Conservation (phyloP, 73 alveolate genomes). For the Paramecium pentaurelia region DNA sequence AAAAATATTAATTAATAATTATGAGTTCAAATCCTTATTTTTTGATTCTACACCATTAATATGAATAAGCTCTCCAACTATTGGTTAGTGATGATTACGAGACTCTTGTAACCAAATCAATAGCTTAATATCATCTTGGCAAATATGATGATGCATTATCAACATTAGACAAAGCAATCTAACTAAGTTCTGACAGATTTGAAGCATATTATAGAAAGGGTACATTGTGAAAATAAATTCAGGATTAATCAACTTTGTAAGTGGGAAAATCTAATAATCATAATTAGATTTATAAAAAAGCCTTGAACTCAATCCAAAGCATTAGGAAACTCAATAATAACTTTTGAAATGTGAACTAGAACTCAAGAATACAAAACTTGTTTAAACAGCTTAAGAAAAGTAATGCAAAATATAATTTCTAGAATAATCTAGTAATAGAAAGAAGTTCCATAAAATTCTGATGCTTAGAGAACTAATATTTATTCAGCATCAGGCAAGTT, state of each 20-base stretch:
- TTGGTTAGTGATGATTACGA: constrained; percentile 16
- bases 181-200: not conserved
- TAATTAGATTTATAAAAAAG: not conserved
- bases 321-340: not conserved
- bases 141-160: not conserved
- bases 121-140: not conserved
- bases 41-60: not conserved
- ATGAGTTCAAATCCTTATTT: constrained; percentile 23
- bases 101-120: not conserved
- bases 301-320: not conserved
- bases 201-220: constrained; percentile 31
- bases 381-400: not conserved
- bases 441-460: not conserved
- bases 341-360: not conserved
- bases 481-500: constrained; percentile 41
- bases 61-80: not conserved
- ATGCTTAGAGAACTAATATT: not conserved
- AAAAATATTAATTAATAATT: not conserved
- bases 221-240: not conserved
- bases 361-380: not conserved
- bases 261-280: not conserved
- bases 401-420: not conserved
- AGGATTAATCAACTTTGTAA: not conserved
- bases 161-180: not conserved
- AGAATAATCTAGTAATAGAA: not conserved